Base-by-base conservation (phyloP, 1,284 basidiomycete species). In the Hemileia vastatrix region DNA sequence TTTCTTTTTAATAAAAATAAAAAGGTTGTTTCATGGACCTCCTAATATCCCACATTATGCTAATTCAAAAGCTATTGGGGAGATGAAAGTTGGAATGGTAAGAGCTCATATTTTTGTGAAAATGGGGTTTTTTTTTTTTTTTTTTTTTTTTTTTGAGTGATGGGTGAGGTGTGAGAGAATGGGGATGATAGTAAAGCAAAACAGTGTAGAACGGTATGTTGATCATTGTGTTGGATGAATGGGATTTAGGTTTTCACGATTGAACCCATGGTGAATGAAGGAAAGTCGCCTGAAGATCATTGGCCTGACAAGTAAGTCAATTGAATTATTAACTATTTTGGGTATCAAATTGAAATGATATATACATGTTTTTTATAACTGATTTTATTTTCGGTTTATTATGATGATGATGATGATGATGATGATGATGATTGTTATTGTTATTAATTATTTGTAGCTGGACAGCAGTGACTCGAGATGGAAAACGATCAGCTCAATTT, bases 391-490 rank as follows among this genome's bases (percentile, higher is more conserved):
- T n/a, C n/a, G n/a, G n/a, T n/a, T n/a, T n/a, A n/a, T n/a, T n/a
- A n/a, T n/a, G n/a, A n/a, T n/a, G n/a, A n/a, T n/a, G n/a, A n/a
- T n/a, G n/a, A n/a, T n/a, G n/a, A n/a, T n/a, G n/a, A n/a, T n/a
- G n/a, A n/a, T n/a, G n/a, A n/a, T n/a, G n/a, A n/a, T n/a, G n/a
- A n/a, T n/a, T n/a, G n/a, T n/a, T n/a, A n/a, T n/a, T n/a, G 85
- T 61, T 23, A 27, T 18, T 44, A 55, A 27, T 15, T n/a, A 18
- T 13, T 9, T 6, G 27, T n/a, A 57, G 72, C 66, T 96, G 93
- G 93, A 96, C 92, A 2, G 90, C 91, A 0, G 88, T 88, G 18
- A 97, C 93, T 2, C 76, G 81, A 2, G 92, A 96, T 77, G 93
- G 92, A 31, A 86, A 87, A 74, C 81, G 82, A 65, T 91, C 87